Evolutionary conservation across 257 asterid genomes (phyloP), one percentile per base, ranked within the genome.

Genomic region (Parsonsia alboflavescens): DNA sequence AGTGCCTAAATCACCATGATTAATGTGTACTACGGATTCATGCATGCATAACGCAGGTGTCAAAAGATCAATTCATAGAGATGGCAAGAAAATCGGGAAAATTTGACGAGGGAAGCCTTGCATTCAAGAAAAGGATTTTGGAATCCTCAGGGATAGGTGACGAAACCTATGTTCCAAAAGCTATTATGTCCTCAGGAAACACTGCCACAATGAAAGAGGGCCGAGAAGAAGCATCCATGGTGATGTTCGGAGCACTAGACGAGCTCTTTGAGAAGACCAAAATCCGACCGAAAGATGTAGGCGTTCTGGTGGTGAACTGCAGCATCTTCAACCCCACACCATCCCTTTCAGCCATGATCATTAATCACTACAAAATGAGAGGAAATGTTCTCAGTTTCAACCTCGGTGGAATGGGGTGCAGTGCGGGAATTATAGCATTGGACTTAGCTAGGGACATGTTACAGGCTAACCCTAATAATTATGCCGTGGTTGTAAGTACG

Each of bases 271-370:
- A 88, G 46, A 89, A 85, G 74, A 75, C 91, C 0, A 73, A 65
- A 16, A 80, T 94, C 68, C 89, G 93, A 5, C 91, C 98, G 0
- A 94, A 90, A 21, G 99, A 94, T 83, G 88, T 94, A 7, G 99
- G 99, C 0, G 65, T 94, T 46, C 81, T 94, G 12, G 96, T 94
- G 26, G 90, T 94, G 67, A 94, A 92, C 52, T 94, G 99, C 86
- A 92, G 98, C 84, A 85, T 94, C 65, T 94, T 94, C 88, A 94
- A 94, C 68, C 99, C 99, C 26, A 94, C 99, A 5, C 99, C 99
- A 5, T 94, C 99, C n/a, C 93, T 94, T 19, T 94, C 99, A 24
- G 99, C 99, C 48, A 90, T 94, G 98, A 79, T 94, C 5, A 92
- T 94, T 82, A 94, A 94, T 80, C 97, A 90, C 84, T 94, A 92